A percentile compares a stretch with the other conserved stretches of the same genome.
Conservation (phyloP, 176 grass and related monocot genomes). For the Oryza coarctata region DNA sequence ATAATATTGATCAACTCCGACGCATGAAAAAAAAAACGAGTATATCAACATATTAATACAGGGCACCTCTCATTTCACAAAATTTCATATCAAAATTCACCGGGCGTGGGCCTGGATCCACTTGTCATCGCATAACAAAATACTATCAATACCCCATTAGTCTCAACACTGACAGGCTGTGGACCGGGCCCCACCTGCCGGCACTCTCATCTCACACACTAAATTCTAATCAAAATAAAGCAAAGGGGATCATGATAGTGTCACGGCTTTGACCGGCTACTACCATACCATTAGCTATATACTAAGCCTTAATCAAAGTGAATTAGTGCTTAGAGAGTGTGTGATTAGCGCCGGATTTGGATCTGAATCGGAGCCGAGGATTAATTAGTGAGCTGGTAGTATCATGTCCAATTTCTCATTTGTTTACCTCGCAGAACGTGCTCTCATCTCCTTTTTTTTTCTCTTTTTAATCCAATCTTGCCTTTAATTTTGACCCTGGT, state of each 20-base stretch:
- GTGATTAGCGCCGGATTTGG: background rate
- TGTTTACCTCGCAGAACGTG: constrained; percentile 23
- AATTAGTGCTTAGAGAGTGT: background rate
- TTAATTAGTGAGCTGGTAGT: constrained; percentile 26
- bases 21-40: too few species aligned
- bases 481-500: background rate
- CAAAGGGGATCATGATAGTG: background rate
- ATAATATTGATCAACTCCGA: too few species aligned
- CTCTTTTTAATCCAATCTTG: background rate
- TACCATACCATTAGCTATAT: too few species aligned
- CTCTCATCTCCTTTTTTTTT: background rate
- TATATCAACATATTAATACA: too few species aligned
- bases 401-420: background rate
- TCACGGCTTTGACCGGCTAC: background rate
- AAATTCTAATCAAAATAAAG: background rate
- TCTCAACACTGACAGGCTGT: background rate
- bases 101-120: too few species aligned
- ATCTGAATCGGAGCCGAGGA: background rate
- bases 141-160: background rate
- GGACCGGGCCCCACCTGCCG: background rate
- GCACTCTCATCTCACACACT: background rate
- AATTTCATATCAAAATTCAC: too few species aligned
- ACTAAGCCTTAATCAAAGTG: background rate
- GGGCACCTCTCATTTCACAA: too few species aligned
- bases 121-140: background rate